These are phyloP conservation scores for Lithohypha guttulata DNA, from an alignment of 2,329 filamentous ascomycete species.

Conservation along the genomic window DNA sequence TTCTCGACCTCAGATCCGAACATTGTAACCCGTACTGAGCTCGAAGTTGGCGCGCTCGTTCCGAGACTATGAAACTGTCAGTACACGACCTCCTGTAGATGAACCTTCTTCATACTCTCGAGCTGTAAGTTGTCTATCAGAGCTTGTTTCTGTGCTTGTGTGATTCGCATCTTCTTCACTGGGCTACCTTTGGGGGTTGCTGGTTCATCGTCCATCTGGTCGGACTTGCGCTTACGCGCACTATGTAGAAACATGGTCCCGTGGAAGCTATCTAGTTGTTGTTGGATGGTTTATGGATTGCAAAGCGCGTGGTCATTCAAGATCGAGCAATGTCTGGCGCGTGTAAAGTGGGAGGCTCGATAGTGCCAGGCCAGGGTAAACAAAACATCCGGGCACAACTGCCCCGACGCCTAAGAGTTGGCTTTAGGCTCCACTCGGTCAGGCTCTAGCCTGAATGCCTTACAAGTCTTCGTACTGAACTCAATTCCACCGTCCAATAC, in stretches of 20 bases:
- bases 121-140: conserved; percentile 82
- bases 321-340: too few species aligned
- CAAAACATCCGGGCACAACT: too few species aligned
- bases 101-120: conserved; percentile 53
- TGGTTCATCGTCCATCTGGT: conserved; percentile 31
- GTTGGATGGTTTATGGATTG: neutral
- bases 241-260: conserved; percentile 28
- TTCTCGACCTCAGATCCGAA: conserved; percentile 69
- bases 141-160: conserved; percentile 66
- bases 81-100: neutral
- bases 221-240: conserved; percentile 32
- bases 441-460: too few species aligned
- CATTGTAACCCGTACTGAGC: conserved; percentile 84
- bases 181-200: conserved; percentile 44
- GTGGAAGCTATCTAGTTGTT: neutral
- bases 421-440: too few species aligned
- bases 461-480: too few species aligned
- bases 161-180: conserved; percentile 51
- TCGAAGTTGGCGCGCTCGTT: conserved; percentile 75
- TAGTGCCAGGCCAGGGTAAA: too few species aligned
- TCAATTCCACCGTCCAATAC: too few species aligned
- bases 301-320: too few species aligned
- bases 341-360: too few species aligned
- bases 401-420: too few species aligned
- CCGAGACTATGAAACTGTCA: conserved; percentile 55